Base-by-base conservation (phyloP, 176 grass and related monocot species). In the bread wheat (Triticum aestivum) region DNA sequence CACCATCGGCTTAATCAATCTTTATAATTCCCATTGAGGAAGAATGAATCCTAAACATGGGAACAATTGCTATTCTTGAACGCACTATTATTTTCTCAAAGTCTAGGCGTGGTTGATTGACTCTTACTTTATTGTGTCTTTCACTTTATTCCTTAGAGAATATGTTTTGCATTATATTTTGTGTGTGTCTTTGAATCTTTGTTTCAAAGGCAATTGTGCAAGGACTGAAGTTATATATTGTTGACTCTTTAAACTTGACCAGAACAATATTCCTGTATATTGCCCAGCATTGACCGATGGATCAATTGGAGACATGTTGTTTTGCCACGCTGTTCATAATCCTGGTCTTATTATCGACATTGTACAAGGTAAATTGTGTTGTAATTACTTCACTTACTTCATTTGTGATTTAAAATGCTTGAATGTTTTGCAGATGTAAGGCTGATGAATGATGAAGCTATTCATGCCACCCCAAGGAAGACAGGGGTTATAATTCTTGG, bases 291-390 rank as follows among this genome's bases (percentile, higher is more conserved):
- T 98, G 82, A 98, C 96, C 30, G 96, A 98, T 92, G 96, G 96
- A 84, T 98, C 95, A 85, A 68, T 98, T 38, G 95, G 95, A 44
- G 95, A 95, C 84, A 98, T 98, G 93, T n/a, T 98, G 24, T 98
- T 93, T 63, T 95, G 93, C 67, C 96, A 98, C 45, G 87, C 96
- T 70, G 88, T 98, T 58, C 87, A 72, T 30, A 94, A 86, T 82
- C 96, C 88, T 82, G 96, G 96, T 83, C 88, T 98, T 82, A 73
- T 95, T 69, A 91, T 98, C 84, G 96, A 98, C 70, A 98, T 98
- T 77, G 96, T 98, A 69, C 91, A 94, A 98, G 93, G 96, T 92
- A 95, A 20, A 74, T 67, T 81, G 14, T 33, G 15, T 38, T 86
- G 11, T 34, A 27, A 23, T 34, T 56, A 14, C 13, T 68, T 32